phyloP scores from a whole-genome alignment of 345 rosid species.

The Firmiana major region DNA sequence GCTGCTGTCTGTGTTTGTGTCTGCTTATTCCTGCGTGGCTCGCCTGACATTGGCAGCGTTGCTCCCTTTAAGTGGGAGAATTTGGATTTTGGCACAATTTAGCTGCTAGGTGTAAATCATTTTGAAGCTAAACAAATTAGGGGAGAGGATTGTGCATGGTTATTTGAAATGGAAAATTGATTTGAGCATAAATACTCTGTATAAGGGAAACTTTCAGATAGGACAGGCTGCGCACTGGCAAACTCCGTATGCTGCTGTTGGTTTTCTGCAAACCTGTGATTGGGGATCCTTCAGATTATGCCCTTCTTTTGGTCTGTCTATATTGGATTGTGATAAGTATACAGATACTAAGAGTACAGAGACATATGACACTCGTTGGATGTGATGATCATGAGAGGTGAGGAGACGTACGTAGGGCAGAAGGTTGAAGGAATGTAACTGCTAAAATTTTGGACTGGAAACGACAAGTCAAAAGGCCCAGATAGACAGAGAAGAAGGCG shows the following conservation, averaged over 20 bases:
- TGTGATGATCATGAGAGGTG: neutral
- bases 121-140: conserved; percentile 9
- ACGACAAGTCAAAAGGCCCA: neutral
- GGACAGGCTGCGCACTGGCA: neutral
- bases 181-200: neutral
- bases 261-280: neutral
- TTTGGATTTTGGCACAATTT: conserved; percentile 64
- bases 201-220: neutral
- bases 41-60: conserved; percentile 50
- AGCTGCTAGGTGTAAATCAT: conserved; percentile 15
- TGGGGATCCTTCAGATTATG: neutral
- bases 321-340: conserved; percentile 2
- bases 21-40: conserved; percentile 70
- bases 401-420: neutral
- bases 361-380: neutral
- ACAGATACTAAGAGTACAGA: no score
- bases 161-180: neutral
- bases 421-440: neutral
- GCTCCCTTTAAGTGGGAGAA: conserved; percentile 82
- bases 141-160: neutral
- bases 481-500: neutral
- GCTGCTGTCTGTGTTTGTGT: conserved; percentile 95
- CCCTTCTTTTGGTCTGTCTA: conserved; percentile 14
- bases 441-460: neutral
- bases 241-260: neutral